These are phyloP conservation scores for Eutrema salsugineum DNA, from an alignment of 441 rosid genomes.

Conservation along the genomic window DNA sequence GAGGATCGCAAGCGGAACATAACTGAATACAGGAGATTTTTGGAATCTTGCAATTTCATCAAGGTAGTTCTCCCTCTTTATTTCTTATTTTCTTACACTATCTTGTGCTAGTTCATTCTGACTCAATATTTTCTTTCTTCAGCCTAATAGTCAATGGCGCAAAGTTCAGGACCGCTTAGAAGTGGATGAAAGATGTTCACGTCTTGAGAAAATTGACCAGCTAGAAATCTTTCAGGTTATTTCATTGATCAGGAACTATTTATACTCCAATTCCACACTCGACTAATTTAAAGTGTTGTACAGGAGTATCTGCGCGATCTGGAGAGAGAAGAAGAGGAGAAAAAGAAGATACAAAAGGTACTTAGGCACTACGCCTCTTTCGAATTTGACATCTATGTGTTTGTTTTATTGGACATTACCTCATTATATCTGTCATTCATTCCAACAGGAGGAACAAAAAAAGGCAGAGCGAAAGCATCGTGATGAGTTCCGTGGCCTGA, in stretches of 20 bases:
- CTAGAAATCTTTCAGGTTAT: slow-evolving; percentile 67
- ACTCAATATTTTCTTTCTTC: slow-evolving; percentile 8
- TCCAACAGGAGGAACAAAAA: slow-evolving; percentile 57
- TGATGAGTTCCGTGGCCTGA: slow-evolving; percentile 67
- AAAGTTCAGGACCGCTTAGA: slow-evolving; percentile 75
- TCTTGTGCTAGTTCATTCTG: slow-evolving; percentile 13
- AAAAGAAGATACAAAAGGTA: slow-evolving; percentile 68
- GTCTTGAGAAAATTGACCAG: slow-evolving; percentile 70
- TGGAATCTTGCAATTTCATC: slow-evolving; percentile 70
- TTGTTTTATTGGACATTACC: slow-evolving; percentile 1
- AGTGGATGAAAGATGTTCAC: slow-evolving; percentile 65
- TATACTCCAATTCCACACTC: slow-evolving; percentile 10
- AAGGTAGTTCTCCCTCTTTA: slow-evolving; percentile 40
- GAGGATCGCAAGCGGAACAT: slow-evolving; percentile 62
- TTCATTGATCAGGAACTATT: slow-evolving; percentile 10
- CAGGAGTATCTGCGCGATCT: slow-evolving; percentile 62
- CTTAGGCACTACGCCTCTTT: slow-evolving; percentile 11
- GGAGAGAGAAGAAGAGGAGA: slow-evolving; percentile 75
- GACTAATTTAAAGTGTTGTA: slow-evolving; percentile 30
- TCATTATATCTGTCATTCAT: slow-evolving; percentile 20
- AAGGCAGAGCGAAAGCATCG: slow-evolving; percentile 74
- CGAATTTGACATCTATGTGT: slow-evolving; percentile 1
- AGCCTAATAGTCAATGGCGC: slow-evolving; percentile 81
- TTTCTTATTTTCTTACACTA: background rate
- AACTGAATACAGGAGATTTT: slow-evolving; percentile 50